Conservation (phyloP, 257 asterid genomes). For the Nyctanthes arbortristis region DNA sequence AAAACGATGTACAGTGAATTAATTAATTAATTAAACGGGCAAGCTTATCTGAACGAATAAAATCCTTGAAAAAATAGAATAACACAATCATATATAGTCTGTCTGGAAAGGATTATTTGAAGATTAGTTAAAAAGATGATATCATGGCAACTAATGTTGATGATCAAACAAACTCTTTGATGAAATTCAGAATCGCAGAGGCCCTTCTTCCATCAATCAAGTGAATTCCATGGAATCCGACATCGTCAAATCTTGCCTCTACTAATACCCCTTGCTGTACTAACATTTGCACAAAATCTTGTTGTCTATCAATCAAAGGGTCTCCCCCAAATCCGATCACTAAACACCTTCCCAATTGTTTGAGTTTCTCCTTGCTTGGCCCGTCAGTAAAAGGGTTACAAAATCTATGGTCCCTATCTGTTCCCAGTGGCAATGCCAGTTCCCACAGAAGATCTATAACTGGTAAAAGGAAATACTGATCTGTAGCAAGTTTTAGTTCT, state of each 20-base stretch:
- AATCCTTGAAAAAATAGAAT: background rate
- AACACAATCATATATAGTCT: background rate
- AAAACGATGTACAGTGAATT: too few relatives aligned
- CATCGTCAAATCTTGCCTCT: slow-evolving; percentile 76
- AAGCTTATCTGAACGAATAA: background rate
- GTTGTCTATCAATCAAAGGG: slow-evolving; percentile 78
- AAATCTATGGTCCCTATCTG: slow-evolving; percentile 81
- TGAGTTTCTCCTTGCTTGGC: slow-evolving; percentile 48
- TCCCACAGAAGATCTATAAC: slow-evolving; percentile 78
- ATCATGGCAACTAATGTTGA: too few relatives aligned
- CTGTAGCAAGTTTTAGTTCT: slow-evolving; percentile 73
- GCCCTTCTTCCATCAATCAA: slow-evolving; percentile 60
- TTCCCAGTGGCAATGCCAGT: slow-evolving; percentile 69
- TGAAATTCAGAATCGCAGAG: slow-evolving; percentile 47
- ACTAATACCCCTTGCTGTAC: slow-evolving; percentile 58
- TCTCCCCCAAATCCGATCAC: slow-evolving; percentile 92
- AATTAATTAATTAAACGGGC: too few relatives aligned
- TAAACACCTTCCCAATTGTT: slow-evolving; percentile 59
- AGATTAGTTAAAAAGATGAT: background rate
- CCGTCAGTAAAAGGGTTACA: slow-evolving; percentile 68
- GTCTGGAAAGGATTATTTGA: background rate
- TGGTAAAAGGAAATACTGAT: slow-evolving; percentile 72
- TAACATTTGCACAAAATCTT: slow-evolving; percentile 61
- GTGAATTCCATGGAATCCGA: slow-evolving; percentile 76
- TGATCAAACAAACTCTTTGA: slow-evolving; percentile 62